Conservation (phyloP, 2,329 filamentous ascomycete species). For the Pseudocercospora pini-densiflorae region DNA sequence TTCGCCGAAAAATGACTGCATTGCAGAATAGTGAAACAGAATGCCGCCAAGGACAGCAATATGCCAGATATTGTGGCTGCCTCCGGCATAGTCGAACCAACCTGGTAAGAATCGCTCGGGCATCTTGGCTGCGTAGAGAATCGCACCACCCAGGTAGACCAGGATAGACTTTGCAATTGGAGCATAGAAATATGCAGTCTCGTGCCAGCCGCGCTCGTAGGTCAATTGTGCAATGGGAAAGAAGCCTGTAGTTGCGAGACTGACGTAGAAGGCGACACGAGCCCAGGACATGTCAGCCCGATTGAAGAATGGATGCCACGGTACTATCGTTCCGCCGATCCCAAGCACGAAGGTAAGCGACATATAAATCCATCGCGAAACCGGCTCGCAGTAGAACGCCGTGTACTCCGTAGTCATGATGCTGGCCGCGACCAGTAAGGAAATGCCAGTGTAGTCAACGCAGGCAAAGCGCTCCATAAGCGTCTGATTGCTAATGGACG, state of each 20-base stretch:
- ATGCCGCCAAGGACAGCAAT: slow-evolving; percentile 92
- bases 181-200: slow-evolving; percentile 88
- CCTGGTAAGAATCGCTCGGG: slow-evolving; percentile 93
- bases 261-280: slow-evolving; percentile 88
- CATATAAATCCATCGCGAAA: slow-evolving; percentile 87
- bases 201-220: slow-evolving; percentile 74
- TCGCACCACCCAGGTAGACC: slow-evolving; percentile 84
- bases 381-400: slow-evolving; percentile 95
- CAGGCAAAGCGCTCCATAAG: slow-evolving; percentile 95
- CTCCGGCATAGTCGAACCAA: slow-evolving; percentile 92
- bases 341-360: slow-evolving; percentile 78
- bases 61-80: slow-evolving; percentile 98
- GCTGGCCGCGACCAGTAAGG: slow-evolving; percentile 88
- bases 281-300: slow-evolving; percentile 89
- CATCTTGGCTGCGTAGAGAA: slow-evolving; percentile 87
- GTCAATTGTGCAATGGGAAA: slow-evolving; percentile 85
- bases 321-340: slow-evolving; percentile 83
- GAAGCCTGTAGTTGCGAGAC: slow-evolving; percentile 85
- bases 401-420: slow-evolving; percentile 99
- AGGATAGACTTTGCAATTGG: slow-evolving; percentile 81
- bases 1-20: slow-evolving; percentile 87
- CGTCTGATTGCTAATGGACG: slow-evolving; percentile 86
- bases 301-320: slow-evolving; percentile 97
- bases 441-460: slow-evolving; percentile 98
- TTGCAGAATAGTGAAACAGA: slow-evolving; percentile 93